Conservation (phyloP, 140 eudicot species). For the Ambrosia hybrid region DNA sequence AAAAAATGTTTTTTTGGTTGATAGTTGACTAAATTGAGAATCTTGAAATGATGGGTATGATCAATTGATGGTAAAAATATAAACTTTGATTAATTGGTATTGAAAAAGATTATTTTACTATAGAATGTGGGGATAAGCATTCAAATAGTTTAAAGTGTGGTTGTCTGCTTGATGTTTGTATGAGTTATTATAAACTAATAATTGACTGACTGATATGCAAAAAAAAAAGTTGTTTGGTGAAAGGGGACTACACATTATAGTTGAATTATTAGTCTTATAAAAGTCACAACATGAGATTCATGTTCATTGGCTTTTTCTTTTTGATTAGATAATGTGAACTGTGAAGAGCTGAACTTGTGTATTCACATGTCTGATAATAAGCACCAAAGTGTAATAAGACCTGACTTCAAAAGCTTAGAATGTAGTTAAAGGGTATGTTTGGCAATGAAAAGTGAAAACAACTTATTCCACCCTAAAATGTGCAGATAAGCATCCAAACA, state of each 20-base stretch:
- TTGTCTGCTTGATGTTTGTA: neutral
- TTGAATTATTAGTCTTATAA: too few relatives aligned
- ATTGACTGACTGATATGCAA: too few relatives aligned
- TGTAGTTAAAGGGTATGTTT: too few relatives aligned
- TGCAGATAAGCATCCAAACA: neutral
- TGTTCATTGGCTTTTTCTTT: too few relatives aligned
- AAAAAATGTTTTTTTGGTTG: neutral
- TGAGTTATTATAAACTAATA: too few relatives aligned
- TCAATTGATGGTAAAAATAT: neutral
- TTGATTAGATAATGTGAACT: neutral
- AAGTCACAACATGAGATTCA: neutral
- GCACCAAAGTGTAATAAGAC: too few relatives aligned
- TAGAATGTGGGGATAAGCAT: neutral
- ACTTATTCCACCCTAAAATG: too few relatives aligned
- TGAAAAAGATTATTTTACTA: neutral
- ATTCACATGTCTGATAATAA: neutral
- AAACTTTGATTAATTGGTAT: too few relatives aligned
- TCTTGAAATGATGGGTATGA: neutral
- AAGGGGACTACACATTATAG: neutral
- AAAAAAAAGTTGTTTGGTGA: too few relatives aligned
- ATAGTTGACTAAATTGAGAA: slow-evolving; percentile 22
- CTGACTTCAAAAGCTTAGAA: too few relatives aligned
- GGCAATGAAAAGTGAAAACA: too few relatives aligned
- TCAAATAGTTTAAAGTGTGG: neutral
- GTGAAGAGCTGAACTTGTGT: neutral